Percentiles rank a stretch among this genome's conserved stretches.
These are phyloP conservation scores for Saccharomyces hybrid DNA, from an alignment of 1,139 yeast genomes.

Conservation along the genomic window DNA sequence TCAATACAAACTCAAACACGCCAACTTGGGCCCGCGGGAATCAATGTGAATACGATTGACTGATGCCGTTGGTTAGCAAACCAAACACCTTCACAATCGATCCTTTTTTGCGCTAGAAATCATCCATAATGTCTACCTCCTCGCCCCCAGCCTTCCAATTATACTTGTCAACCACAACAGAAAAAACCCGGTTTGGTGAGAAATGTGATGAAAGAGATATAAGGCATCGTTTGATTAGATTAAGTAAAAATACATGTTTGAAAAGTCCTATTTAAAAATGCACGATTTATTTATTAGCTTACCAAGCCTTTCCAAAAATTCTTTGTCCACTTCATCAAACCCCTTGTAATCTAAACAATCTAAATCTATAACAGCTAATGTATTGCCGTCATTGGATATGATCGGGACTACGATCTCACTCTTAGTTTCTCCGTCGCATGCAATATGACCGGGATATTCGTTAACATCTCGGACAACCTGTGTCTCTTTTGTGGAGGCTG, in stretches of 20 bases:
- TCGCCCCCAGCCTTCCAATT: background rate
- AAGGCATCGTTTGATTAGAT: background rate
- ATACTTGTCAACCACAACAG: background rate
- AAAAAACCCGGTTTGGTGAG: background rate
- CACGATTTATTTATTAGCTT: slow-evolving; percentile 39
- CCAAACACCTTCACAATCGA: background rate
- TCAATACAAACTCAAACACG: background rate
- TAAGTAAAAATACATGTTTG: background rate
- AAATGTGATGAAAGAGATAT: background rate
- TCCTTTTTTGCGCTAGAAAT: background rate
- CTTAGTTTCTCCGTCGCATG: slow-evolving; percentile 91
- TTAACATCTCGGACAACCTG: slow-evolving; percentile 75
- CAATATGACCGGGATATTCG: slow-evolving; percentile 83
- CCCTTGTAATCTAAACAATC: slow-evolving; percentile 65
- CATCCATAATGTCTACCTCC: background rate
- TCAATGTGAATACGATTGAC: background rate
- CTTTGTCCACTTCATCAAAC: slow-evolving; percentile 56
- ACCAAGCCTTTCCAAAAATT: slow-evolving; percentile 55
- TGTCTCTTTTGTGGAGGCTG: slow-evolving; percentile 51
- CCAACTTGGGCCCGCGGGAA: background rate
- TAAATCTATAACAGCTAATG: slow-evolving; percentile 75
- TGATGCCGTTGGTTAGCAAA: background rate
- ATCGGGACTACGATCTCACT: slow-evolving; percentile 93
- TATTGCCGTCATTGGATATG: slow-evolving; percentile 34
- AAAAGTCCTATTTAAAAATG: background rate